These are phyloP conservation scores for Pholiota microspora DNA, from an alignment of 768 basidiomycete genomes.

Conservation along the genomic window DNA sequence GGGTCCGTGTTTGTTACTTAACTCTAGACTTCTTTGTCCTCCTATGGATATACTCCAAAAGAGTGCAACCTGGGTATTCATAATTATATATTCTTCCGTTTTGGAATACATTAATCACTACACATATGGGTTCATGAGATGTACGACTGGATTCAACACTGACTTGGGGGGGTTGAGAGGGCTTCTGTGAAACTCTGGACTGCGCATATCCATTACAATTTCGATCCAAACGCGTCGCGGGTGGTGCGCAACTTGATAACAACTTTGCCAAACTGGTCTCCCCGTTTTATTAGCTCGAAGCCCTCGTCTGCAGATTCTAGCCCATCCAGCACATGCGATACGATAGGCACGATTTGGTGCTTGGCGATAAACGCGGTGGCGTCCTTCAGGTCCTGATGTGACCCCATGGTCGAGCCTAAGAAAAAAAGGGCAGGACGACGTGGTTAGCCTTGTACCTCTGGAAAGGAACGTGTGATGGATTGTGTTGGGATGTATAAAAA, in stretches of 20 bases:
- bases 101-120: conserved; percentile 11
- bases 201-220: too few relatives aligned
- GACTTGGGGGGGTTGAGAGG: too few relatives aligned
- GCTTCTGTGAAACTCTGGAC: too few relatives aligned
- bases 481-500: not conserved
- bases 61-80: not conserved
- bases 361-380: conserved; percentile 69
- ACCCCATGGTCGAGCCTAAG: conserved; percentile 86
- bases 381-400: conserved; percentile 65
- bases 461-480: not conserved
- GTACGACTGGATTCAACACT: too few relatives aligned
- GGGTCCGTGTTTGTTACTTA: not conserved
- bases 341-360: conserved; percentile 66
- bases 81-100: not conserved
- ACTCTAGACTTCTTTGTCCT: not conserved
- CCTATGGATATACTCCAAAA: not conserved
- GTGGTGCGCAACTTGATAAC: conserved; percentile 44
- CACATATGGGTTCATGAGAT: not conserved
- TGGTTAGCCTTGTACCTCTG: not conserved
- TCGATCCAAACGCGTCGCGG: conserved; percentile 8
- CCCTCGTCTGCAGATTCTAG: conserved; percentile 66
- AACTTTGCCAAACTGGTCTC: conserved; percentile 78
- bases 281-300: conserved; percentile 62
- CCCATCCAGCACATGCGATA: conserved; percentile 69
- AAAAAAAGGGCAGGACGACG: not conserved